These are phyloP conservation scores for Ogataea degrootiae DNA, from an alignment of 805 yeast species.

Conservation along the genomic window DNA sequence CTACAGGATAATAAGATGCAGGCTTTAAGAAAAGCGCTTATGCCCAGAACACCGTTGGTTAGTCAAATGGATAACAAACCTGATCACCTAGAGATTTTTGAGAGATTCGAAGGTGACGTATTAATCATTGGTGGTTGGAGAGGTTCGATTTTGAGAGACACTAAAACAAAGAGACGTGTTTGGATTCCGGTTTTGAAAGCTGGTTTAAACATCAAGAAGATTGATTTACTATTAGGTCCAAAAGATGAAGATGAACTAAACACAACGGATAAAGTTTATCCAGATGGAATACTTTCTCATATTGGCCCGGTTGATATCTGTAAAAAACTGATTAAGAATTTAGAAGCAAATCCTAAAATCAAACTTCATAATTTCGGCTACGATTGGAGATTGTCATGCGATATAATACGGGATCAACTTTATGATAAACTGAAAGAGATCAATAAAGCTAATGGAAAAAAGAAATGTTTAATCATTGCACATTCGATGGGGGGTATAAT, in stretches of 20 bases:
- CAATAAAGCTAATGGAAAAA: conserved; percentile 39
- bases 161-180: conserved; percentile 55
- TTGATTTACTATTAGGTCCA: conserved; percentile 72
- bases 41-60: conserved; percentile 22
- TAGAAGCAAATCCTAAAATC: conserved; percentile 52
- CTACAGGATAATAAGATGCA: conserved; percentile 63
- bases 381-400: conserved; percentile 84
- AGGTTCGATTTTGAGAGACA: conserved; percentile 72
- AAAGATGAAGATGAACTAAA: conserved; percentile 59
- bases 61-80: conserved; percentile 21
- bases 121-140: conserved; percentile 85
- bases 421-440: conserved; percentile 42
- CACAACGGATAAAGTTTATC: conserved; percentile 48
- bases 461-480: conserved; percentile 68
- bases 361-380: conserved; percentile 77
- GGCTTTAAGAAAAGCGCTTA: conserved; percentile 63
- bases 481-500: conserved; percentile 95
- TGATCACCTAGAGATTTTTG: conserved; percentile 43
- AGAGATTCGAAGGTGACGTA: conserved; percentile 69
- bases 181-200: conserved; percentile 86
- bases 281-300: conserved; percentile 76
- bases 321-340: conserved; percentile 49
- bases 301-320: conserved; percentile 86
- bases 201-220: conserved; percentile 68
- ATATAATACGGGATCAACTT: conserved; percentile 49